phyloP scores from a whole-genome alignment of 306 rosid species.

The Trifolium fragiferum region DNA sequence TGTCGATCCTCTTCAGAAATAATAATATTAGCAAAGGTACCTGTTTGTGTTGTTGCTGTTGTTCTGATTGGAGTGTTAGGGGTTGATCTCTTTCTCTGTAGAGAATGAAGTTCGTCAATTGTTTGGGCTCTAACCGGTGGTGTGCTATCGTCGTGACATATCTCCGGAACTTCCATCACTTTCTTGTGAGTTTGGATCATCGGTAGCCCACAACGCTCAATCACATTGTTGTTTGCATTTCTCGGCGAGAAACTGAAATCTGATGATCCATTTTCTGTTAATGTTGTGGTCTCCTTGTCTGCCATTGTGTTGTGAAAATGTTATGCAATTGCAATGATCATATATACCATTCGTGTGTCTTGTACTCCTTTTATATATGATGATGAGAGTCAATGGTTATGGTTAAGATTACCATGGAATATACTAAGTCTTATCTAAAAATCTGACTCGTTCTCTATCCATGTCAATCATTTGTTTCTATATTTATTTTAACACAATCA shows the following conservation, averaged over 20 bases:
- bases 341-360: too few species aligned
- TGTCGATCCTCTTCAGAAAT: not conserved
- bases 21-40: not conserved
- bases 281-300: not conserved
- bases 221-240: not conserved
- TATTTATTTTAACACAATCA: too few species aligned
- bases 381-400: too few species aligned
- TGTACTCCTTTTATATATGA: too few species aligned
- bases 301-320: not conserved
- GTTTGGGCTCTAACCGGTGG: not conserved
- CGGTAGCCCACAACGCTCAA: not conserved
- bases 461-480: not conserved
- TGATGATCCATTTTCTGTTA: not conserved
- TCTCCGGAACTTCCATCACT: not conserved
- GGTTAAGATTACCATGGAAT: too few species aligned
- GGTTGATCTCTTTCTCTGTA: not conserved
- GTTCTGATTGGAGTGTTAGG: not conserved
- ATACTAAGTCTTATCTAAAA: not conserved
- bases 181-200: not conserved
- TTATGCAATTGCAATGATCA: not conserved
- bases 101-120: not conserved
- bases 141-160: not conserved
- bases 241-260: not conserved
- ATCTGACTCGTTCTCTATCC: not conserved
- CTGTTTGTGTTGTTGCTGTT: not conserved